phyloP scores from a whole-genome alignment of 306 rosid species.

The Begonia masoniana region DNA sequence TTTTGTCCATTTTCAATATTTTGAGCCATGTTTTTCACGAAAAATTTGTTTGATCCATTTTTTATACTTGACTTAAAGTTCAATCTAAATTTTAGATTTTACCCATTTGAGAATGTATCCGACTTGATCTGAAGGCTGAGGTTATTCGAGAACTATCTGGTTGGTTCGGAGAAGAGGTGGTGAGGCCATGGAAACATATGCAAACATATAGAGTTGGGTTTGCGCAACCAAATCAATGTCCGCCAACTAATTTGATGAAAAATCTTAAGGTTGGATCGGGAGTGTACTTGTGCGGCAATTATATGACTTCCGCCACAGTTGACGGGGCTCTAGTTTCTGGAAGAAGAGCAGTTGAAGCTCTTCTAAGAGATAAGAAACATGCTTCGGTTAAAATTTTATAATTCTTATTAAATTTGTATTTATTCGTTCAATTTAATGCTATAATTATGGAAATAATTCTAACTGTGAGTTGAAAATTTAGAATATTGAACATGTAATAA shows the following conservation, averaged over 20 bases:
- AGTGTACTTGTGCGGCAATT: conserved; percentile 64
- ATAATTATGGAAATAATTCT: too few relatives aligned
- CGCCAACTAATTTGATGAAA: conserved; percentile 45
- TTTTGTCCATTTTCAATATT: too few relatives aligned
- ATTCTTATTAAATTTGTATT: too few relatives aligned
- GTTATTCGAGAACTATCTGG: conserved; percentile 34
- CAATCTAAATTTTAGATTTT: too few relatives aligned
- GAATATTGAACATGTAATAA: too few relatives aligned
- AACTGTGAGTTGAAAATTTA: too few relatives aligned
- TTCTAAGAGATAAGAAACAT: conserved; percentile 28
- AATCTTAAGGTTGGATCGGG: conserved; percentile 41
- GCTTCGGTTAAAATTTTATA: too few relatives aligned
- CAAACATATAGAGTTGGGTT: conserved; percentile 55
- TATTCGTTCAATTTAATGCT: too few relatives aligned
- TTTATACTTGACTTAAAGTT: too few relatives aligned
- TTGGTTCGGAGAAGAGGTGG: conserved; percentile 51
- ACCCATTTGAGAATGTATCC: conserved; percentile 17
- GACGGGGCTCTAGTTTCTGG: conserved; percentile 90
- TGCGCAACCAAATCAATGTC: conserved; percentile 80
- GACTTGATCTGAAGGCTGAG: conserved; percentile 32
- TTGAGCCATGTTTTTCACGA: too few relatives aligned
- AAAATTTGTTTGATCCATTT: too few relatives aligned
- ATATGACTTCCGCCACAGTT: conserved; percentile 63
- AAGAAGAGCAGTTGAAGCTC: conserved; percentile 59
- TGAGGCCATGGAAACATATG: conserved; percentile 48